Evolutionary conservation across 164 flowering plant species (phyloP).

Genomic region (Litsea cubeba): DNA sequence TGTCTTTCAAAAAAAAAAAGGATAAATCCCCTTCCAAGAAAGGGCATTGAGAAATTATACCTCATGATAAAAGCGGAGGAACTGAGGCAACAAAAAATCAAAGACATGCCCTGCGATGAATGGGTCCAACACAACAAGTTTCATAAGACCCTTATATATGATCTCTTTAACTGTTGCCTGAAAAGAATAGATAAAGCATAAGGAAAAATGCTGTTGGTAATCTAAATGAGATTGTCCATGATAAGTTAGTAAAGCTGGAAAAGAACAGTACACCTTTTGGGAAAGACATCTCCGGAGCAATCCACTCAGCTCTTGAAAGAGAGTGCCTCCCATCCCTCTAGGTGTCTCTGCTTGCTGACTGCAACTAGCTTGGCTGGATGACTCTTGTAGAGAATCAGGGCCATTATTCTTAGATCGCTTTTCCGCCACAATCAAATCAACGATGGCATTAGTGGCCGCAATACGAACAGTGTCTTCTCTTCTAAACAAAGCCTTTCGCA

Average conservation of each 20-base stretch:
- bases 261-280: slow-evolving; percentile 56
- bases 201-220: slow-evolving; percentile 3
- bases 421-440: slow-evolving; percentile 57
- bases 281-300: slow-evolving; percentile 79
- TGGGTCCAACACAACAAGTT: slow-evolving; percentile 70
- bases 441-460: slow-evolving; percentile 63
- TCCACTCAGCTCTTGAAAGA: slow-evolving; percentile 79
- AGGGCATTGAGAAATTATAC: slow-evolving; percentile 24
- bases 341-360: slow-evolving; percentile 70
- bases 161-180: slow-evolving; percentile 68
- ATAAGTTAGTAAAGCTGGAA: neutral
- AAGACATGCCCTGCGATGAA: slow-evolving; percentile 38
- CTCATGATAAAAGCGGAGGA: slow-evolving; percentile 57
- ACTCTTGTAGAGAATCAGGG: slow-evolving; percentile 52
- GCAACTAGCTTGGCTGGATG: slow-evolving; percentile 87
- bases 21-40: neutral
- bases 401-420: slow-evolving; percentile 37
- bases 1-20: too few relatives aligned
- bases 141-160: slow-evolving; percentile 60
- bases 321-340: slow-evolving; percentile 27
- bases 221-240: neutral
- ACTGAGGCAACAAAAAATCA: slow-evolving; percentile 77
- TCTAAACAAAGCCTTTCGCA: slow-evolving; percentile 80
- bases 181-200: slow-evolving; percentile 13
- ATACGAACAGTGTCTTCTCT: slow-evolving; percentile 66